Evolutionary conservation across 495 filamentous ascomycete species (phyloP).

Genomic region (Poronia punctata): DNA sequence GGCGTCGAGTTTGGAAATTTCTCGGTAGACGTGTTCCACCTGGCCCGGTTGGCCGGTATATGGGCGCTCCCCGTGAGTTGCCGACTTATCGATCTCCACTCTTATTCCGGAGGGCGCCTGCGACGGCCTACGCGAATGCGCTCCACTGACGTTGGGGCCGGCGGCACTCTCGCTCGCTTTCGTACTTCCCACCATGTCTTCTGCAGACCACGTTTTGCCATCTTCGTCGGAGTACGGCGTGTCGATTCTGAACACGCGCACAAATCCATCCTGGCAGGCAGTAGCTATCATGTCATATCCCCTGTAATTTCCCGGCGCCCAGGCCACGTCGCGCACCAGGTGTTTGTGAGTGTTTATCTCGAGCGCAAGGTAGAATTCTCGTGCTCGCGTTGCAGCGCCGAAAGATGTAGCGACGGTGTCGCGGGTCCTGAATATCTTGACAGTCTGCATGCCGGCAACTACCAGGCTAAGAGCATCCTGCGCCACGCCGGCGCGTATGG

Average conservation of each 20-base stretch:
- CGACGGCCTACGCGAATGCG: conserved; percentile 15
- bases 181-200: conserved; percentile 18
- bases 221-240: conserved; percentile 41
- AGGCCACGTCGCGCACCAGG: conserved; percentile 84
- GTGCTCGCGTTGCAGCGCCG: conserved; percentile 42
- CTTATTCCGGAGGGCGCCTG: conserved; percentile 47
- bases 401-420: conserved; percentile 49
- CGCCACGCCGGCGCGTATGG: conserved; percentile 67
- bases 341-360: conserved; percentile 63
- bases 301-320: conserved; percentile 81
- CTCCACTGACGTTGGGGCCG: conserved; percentile 7
- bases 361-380: conserved; percentile 71
- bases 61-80: conserved; percentile 28
- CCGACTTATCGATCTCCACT: conserved; percentile 50
- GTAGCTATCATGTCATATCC: conserved; percentile 89
- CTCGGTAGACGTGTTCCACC: conserved; percentile 38
- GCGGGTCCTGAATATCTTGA: conserved; percentile 70
- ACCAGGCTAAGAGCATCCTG: conserved; percentile 67
- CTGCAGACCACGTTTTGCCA: conserved; percentile 24
- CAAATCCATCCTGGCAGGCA: conserved; percentile 80
- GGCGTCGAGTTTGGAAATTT: conserved; percentile 46
- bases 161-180: conserved; percentile 15
- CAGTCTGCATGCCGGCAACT: conserved; percentile 73
- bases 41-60: conserved; percentile 33
- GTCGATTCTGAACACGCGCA: conserved; percentile 76